These are phyloP conservation scores for Akanthomyces muscarius DNA, from an alignment of 2,329 filamentous ascomycete species.

Conservation along the genomic window DNA sequence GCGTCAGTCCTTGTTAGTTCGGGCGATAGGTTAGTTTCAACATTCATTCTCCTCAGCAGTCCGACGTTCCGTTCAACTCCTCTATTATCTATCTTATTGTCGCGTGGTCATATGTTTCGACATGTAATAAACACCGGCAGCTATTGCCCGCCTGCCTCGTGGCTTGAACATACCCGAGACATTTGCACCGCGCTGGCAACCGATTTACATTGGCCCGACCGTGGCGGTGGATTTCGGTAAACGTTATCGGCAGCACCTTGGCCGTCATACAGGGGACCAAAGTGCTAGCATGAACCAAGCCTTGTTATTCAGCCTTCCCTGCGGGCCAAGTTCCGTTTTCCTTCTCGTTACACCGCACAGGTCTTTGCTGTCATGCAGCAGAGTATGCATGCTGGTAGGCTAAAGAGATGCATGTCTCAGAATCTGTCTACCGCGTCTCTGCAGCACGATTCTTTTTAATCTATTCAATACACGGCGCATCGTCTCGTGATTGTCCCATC, in stretches of 20 bases:
- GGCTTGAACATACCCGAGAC: background rate
- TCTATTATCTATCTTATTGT: too few species aligned
- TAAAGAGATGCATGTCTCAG: background rate
- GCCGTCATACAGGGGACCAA: background rate
- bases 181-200: background rate
- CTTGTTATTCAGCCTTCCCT: background rate
- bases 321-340: background rate
- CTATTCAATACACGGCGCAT: background rate
- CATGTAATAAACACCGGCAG: too few species aligned
- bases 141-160: background rate
- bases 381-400: background rate
- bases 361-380: constrained; percentile 7
- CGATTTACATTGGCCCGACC: background rate
- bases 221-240: background rate
- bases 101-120: too few species aligned
- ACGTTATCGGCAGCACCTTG: background rate
- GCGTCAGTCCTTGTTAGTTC: too few species aligned
- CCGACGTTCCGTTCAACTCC: too few species aligned
- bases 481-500: background rate
- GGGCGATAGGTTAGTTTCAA: too few species aligned
- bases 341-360: background rate
- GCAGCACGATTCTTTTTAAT: background rate
- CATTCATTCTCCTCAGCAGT: too few species aligned
- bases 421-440: too few species aligned
- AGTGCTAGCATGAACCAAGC: constrained; percentile 4